Evolutionary conservation across 176 grass and related monocot genomes (phyloP).

Genomic region (Carex myosuroides): DNA sequence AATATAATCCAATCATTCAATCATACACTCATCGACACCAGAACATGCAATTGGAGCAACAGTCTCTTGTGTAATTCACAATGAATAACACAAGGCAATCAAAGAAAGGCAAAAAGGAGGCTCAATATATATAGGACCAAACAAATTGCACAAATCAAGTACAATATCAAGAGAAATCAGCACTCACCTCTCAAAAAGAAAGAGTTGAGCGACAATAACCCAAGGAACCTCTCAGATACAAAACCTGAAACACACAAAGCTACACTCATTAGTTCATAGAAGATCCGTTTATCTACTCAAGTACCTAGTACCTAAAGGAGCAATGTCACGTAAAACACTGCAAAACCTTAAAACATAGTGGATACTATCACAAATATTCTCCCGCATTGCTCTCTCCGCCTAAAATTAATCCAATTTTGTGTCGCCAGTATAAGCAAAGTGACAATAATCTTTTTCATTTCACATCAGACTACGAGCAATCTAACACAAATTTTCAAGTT

Average conservation of each 20-base stretch:
- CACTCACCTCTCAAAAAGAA: not conserved
- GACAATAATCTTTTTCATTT: not conserved
- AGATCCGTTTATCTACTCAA: not conserved
- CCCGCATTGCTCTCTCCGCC: not conserved
- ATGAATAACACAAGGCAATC: not conserved
- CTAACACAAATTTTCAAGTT: not conserved
- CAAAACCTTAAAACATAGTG: not conserved
- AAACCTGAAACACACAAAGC: not conserved
- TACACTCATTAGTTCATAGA: not conserved
- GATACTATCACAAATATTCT: not conserved
- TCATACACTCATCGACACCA: not conserved
- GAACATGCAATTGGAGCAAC: not conserved
- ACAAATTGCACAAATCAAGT: too few relatives aligned
- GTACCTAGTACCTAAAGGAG: not conserved
- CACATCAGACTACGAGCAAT: not conserved
- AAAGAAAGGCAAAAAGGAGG: not conserved
- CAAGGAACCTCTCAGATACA: not conserved
- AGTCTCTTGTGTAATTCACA: not conserved
- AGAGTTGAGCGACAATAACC: not conserved
- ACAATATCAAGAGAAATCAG: slow-evolving; percentile 13
- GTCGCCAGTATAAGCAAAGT: not conserved
- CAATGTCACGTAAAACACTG: not conserved
- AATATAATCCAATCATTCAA: not conserved
- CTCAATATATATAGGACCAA: not conserved
- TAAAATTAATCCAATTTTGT: not conserved